Evolutionary conservation across 2,329 filamentous ascomycete species (phyloP), one percentile per base, ranked within the genome.

Genomic region (Lizonia empirigonia): DNA sequence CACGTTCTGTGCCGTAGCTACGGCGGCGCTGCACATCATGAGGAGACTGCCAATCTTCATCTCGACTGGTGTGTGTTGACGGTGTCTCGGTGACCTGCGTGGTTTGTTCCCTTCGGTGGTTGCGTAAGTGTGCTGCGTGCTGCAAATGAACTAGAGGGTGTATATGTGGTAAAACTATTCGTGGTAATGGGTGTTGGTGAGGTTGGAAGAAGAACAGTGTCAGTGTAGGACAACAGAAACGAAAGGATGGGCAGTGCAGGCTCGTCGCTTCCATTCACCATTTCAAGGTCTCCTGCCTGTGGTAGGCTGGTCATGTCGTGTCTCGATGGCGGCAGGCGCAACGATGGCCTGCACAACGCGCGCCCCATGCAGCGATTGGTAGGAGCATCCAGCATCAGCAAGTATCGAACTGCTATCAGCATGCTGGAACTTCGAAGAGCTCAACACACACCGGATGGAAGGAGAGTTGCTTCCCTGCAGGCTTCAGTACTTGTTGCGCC

Each of bases 401-500:
- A 9, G n/a, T n/a, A n/a, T n/a, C n/a, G n/a, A 22, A 35, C 18
- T 6, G n/a, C 19, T 22, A 18, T 8, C 10, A 22, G 12, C 10
- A 13, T 9, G 22, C 2, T 9, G 13, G 7, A 35, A 7, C 5
- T 6, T 35, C 10, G n/a, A 13, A n/a, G n/a, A 22, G 8, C 8
- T 42, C n/a, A 46, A 15, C 20, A 32, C 6, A 46, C 10, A 9
- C 37, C 37, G 5, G 27, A 26, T 4, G 49, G 41, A n/a, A 52
- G 24, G 4, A 52, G 49, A 4, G 34, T 36, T 7, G 44, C 38
- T 4, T 46, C 50, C 37, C 50, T 54, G 34, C 16, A 27, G 6
- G 15, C 9, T 35, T 57, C 39, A 57, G 50, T 40, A 36, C n/a
- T 1, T 24, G 7, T 16, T n/a, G 16, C 19, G 3, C 1, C 18